phyloP scores from a whole-genome alignment of 371 early-diverging fungal genomes.

The Synchytrium microbalum region DNA sequence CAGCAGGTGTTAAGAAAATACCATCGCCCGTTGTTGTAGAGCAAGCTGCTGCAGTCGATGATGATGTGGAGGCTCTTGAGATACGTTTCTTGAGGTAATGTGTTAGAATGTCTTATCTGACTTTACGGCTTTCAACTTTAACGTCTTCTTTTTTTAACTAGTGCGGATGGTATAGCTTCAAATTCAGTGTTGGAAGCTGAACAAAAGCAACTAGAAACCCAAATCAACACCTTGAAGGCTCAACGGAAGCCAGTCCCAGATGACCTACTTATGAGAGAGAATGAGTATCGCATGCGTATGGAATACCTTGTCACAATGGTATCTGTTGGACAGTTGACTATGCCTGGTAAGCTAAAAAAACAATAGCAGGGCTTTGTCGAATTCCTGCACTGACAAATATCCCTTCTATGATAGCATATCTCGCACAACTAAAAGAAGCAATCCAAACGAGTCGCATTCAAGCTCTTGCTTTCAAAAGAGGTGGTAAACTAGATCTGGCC shows the following conservation, averaged over 20 bases:
- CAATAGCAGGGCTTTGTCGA: neutral
- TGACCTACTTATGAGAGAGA: constrained; percentile 56
- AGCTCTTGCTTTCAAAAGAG: constrained; percentile 62
- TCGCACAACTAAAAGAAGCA: constrained; percentile 46
- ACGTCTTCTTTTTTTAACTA: constrained; percentile 15
- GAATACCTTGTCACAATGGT: constrained; percentile 72
- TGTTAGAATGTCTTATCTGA: no score
- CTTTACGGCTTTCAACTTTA: neutral
- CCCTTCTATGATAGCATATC: constrained; percentile 10
- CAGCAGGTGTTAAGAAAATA: neutral
- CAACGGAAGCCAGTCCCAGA: constrained; percentile 41
- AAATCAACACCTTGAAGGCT: constrained; percentile 40
- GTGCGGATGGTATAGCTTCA: constrained; percentile 64
- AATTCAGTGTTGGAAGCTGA: constrained; percentile 75
- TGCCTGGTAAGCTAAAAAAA: constrained; percentile 39
- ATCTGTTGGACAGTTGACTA: constrained; percentile 65
- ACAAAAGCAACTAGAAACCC: constrained; percentile 36
- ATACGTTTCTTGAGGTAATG: constrained; percentile 28
- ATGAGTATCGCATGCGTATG: constrained; percentile 67
- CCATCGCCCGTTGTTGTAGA: constrained; percentile 12
- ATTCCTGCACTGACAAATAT: neutral
- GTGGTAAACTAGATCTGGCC: constrained; percentile 56
- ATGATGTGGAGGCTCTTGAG: constrained; percentile 25
- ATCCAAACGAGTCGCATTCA: constrained; percentile 57
- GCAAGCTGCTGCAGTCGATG: constrained; percentile 8